These are phyloP conservation scores for Trapa bicornis DNA, from an alignment of 345 rosid genomes.

Conservation along the genomic window DNA sequence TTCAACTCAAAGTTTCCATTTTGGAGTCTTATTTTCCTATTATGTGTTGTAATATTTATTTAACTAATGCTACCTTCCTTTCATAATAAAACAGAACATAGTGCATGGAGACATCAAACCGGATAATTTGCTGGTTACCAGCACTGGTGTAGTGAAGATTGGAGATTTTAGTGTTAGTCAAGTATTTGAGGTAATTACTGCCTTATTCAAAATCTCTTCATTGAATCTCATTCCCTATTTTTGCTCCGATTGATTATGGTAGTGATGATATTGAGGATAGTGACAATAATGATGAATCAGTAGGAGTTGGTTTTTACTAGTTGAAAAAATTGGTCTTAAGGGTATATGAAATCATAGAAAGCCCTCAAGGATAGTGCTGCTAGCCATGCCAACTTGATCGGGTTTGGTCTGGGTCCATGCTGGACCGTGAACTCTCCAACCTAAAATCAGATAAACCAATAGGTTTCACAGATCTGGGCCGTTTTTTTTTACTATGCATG, in stretches of 20 bases:
- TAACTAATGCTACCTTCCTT: background rate
- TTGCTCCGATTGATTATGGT: no score
- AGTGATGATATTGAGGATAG: no score
- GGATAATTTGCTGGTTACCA: slow-evolving; percentile 83
- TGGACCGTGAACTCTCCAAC: no score
- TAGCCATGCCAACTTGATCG: no score
- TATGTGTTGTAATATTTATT: background rate
- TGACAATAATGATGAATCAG: background rate
- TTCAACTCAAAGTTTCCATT: background rate
- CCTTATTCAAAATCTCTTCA: background rate
- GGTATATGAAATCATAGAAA: background rate
- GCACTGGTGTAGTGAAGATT: slow-evolving; percentile 69
- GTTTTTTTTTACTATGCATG: no score
- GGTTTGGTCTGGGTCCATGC: no score
- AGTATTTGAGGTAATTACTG: slow-evolving; percentile 68
- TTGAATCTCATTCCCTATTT: no score
- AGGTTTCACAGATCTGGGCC: no score
- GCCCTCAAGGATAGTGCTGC: background rate
- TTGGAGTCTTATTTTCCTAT: background rate
- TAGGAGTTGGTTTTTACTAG: background rate
- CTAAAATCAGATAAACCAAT: no score
- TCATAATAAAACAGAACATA: slow-evolving; percentile 42
- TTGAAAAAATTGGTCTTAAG: background rate
- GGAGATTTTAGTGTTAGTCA: slow-evolving; percentile 99
- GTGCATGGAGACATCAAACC: slow-evolving; percentile 98